phyloP scores from a whole-genome alignment of 192 early-diverging fungal species.

The Coemansia sp. region DNA sequence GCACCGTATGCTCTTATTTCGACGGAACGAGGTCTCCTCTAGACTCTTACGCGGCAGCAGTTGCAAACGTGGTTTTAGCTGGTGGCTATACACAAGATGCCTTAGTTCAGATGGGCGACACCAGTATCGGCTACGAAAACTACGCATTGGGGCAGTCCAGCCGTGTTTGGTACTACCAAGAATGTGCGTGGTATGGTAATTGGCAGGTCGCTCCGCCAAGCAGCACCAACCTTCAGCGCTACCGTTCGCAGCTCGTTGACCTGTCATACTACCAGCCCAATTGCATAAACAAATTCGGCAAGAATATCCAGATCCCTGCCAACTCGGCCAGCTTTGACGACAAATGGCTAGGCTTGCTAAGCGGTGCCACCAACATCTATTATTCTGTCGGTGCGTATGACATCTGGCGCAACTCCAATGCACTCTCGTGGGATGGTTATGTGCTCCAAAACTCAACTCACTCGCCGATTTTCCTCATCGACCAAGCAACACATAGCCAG shows the following conservation, averaged over 20 bases:
- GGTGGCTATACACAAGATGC: conserved; percentile 12
- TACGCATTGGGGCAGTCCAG: conserved; percentile 38
- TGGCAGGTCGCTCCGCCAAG: conserved; percentile 50
- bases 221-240: conserved; percentile 26
- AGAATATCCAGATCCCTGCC: conserved; percentile 19
- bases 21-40: conserved; percentile 18
- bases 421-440: conserved; percentile 16
- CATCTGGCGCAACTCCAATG: conserved; percentile 29
- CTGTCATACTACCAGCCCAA: conserved; percentile 34
- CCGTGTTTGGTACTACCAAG: conserved; percentile 61
- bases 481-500: conserved; percentile 27
- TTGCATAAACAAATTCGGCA: conserved; percentile 47
- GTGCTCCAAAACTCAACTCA: conserved; percentile 22
- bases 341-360: conserved; percentile 29
- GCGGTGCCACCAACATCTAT: conserved; percentile 31
- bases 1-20: conserved; percentile 32
- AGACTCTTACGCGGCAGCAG: conserved; percentile 27
- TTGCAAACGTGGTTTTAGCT: conserved; percentile 11
- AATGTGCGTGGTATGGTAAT: conserved; percentile 67
- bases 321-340: conserved; percentile 27
- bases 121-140: conserved; percentile 28
- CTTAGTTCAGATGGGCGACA: conserved; percentile 31
- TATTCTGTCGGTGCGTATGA: conserved; percentile 30
- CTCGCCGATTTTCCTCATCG: conserved; percentile 30
- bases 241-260: conserved; percentile 38